These are phyloP conservation scores for Sarocladiaceae sp. DNA, from an alignment of 2,329 filamentous ascomycete species.

Conservation along the genomic window DNA sequence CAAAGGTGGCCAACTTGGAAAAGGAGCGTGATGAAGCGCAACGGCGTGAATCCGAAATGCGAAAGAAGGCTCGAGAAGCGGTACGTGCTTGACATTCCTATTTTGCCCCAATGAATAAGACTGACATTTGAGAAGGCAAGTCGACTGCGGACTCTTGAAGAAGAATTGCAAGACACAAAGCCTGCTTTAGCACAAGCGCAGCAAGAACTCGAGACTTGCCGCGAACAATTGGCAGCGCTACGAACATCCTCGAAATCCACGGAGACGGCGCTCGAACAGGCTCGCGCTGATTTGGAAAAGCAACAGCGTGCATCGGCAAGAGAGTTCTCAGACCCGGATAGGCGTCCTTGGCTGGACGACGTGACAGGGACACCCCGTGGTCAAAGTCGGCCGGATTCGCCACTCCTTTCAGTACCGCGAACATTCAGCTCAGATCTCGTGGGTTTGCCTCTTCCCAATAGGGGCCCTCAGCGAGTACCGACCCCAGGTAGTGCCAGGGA, in stretches of 20 bases:
- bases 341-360: constrained; percentile 50
- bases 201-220: constrained; percentile 58
- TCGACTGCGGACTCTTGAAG: constrained; percentile 65
- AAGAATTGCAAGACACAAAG: constrained; percentile 72
- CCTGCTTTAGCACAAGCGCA: constrained; percentile 61
- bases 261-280: constrained; percentile 59
- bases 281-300: constrained; percentile 45
- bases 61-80: constrained; percentile 83
- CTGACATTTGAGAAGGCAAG: constrained; percentile 46
- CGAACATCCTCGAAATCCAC: constrained; percentile 62
- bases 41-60: constrained; percentile 78
- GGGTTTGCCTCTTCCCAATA: constrained; percentile 36
- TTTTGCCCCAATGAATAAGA: background rate
- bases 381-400: constrained; percentile 51
- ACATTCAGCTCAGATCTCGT: constrained; percentile 53
- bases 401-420: constrained; percentile 44
- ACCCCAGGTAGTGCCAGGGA: constrained; percentile 44
- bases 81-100: constrained; percentile 43
- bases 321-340: constrained; percentile 34
- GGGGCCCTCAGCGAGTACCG: constrained; percentile 24
- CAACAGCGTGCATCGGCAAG: constrained; percentile 31
- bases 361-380: constrained; percentile 36
- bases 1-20: constrained; percentile 73
- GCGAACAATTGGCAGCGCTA: constrained; percentile 56
- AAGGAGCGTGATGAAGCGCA: constrained; percentile 86